Evolutionary conservation across 345 rosid genomes (phyloP).

Genomic region (Hibiscus trionum): DNA sequence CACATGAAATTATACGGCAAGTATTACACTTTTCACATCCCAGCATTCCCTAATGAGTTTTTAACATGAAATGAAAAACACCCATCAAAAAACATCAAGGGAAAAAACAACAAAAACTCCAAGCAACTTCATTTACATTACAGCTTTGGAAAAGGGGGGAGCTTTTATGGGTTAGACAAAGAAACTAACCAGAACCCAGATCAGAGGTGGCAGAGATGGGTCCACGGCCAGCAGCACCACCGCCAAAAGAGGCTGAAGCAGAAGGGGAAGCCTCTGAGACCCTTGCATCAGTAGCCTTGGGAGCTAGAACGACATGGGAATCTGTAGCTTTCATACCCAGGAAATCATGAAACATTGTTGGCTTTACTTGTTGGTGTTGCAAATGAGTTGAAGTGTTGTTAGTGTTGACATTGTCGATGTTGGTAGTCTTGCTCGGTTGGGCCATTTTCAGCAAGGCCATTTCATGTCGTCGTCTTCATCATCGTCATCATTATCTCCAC

Average conservation of each 20-base stretch:
- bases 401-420: conserved; percentile 25
- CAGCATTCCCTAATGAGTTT: neutral
- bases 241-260: conserved; percentile 21
- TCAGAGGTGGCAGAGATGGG: conserved; percentile 78
- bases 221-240: conserved; percentile 25
- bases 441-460: conserved; percentile 48
- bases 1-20: conserved; percentile 8
- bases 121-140: neutral
- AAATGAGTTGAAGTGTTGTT: conserved; percentile 13
- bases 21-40: neutral
- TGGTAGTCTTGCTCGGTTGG: conserved; percentile 26
- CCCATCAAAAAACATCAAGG: neutral
- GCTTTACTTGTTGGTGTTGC: conserved; percentile 29
- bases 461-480: conserved; percentile 18
- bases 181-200: conserved; percentile 58
- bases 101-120: neutral
- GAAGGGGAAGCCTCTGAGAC: conserved; percentile 33
- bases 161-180: neutral
- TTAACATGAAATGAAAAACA: neutral
- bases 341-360: conserved; percentile 76
- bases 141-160: neutral
- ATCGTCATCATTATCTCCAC: conserved; percentile 14
- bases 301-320: conserved; percentile 29
- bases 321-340: conserved; percentile 53
- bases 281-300: conserved; percentile 27